A percentile compares a stretch with the other conserved stretches of the same genome.
Evolutionary conservation across 2,329 filamentous ascomycete species (phyloP).

Genomic region (Colletotrichum aenigma): DNA sequence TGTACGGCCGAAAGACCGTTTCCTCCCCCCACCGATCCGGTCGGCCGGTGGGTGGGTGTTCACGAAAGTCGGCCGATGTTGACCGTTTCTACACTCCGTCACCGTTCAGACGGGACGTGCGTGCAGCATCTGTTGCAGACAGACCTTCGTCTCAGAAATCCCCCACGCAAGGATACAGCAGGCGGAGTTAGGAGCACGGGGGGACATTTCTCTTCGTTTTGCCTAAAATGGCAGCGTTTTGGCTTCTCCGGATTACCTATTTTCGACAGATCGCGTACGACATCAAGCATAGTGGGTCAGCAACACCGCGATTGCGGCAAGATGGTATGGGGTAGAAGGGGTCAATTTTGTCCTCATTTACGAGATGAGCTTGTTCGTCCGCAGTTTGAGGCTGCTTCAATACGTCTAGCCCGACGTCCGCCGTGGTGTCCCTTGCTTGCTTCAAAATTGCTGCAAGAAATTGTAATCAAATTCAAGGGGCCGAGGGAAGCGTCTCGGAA

Average conservation of each 20-base stretch:
- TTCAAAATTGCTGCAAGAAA: not conserved
- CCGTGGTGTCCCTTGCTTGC: not conserved
- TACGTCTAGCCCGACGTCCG: not conserved
- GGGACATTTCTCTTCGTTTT: not conserved
- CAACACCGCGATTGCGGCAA: not conserved
- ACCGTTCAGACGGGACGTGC: slow-evolving; percentile 12
- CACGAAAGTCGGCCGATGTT: not conserved
- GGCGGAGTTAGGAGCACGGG: not conserved
- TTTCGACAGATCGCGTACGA: not conserved
- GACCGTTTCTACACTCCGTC: not conserved
- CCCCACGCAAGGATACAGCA: slow-evolving; percentile 11
- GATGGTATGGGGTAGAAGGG: not conserved
- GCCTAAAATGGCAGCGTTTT: not conserved
- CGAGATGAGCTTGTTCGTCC: not conserved
- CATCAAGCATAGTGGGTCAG: not conserved
- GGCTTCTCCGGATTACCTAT: not conserved
- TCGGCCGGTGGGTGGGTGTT: not conserved
- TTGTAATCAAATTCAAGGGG: slow-evolving; percentile 13
- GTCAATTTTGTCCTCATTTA: not conserved
- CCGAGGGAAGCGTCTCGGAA: not conserved
- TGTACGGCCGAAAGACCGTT: not conserved
- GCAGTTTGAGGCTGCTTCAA: not conserved
- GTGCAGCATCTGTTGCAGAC: slow-evolving; percentile 1
- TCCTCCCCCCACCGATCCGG: slow-evolving; percentile 3
- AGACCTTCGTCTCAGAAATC: slow-evolving; percentile 9